Conservation (phyloP, 1,284 basidiomycete genomes). For the Malassezia equina region DNA sequence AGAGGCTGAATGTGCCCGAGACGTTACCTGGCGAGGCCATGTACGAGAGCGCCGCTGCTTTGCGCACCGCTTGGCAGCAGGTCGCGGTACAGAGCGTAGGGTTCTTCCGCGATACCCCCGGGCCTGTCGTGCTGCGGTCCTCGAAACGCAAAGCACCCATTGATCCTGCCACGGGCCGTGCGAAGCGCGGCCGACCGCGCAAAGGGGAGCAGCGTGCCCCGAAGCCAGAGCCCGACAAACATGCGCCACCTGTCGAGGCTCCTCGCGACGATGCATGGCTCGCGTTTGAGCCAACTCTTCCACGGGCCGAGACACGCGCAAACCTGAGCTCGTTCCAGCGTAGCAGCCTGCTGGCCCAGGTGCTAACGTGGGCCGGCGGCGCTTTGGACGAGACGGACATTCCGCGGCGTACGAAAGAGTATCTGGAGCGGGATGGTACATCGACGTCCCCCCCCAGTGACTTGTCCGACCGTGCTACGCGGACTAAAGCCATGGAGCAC, state of each 20-base stretch:
- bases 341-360: background rate
- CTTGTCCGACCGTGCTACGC: conserved; percentile 12
- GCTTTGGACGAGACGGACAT: conserved; percentile 14
- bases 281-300: background rate
- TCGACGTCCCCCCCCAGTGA: background rate
- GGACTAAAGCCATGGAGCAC: conserved; percentile 3
- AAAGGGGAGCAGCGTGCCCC: background rate
- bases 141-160: conserved; percentile 1
- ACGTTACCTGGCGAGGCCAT: conserved; percentile 9
- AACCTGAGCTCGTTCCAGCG: conserved; percentile 18
- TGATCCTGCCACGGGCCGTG: conserved; percentile 11
- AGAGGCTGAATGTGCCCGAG: background rate
- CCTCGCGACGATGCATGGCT: background rate
- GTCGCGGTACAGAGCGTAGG: background rate
- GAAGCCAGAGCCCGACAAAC: background rate
- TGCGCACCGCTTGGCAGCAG: background rate
- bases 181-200: conserved; percentile 16
- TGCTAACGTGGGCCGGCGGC: conserved; percentile 4
- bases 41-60: background rate
- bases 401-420: conserved; percentile 2
- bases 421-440: background rate
- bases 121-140: conserved; percentile 7
- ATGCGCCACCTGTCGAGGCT: background rate
- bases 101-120: conserved; percentile 11
- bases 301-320: background rate